A percentile compares a stretch with the other conserved stretches of the same genome.
These are phyloP conservation scores for Trebouxia sp. DNA, from an alignment of 139 green algal genomes.

Conservation along the genomic window DNA sequence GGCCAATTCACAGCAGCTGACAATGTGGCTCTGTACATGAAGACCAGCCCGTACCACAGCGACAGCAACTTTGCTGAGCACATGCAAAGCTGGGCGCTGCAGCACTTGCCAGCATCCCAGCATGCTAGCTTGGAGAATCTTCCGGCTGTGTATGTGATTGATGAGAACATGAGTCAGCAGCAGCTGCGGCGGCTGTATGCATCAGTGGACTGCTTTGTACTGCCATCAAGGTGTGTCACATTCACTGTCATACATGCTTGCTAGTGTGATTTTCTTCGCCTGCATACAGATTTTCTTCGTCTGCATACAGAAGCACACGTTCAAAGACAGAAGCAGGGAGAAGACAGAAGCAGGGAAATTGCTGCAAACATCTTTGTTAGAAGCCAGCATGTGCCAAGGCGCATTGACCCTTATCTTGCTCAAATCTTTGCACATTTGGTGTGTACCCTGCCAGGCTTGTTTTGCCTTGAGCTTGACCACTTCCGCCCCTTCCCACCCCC, in stretches of 20 bases:
- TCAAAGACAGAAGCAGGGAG: no score
- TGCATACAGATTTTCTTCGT: no score
- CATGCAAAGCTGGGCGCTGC: slow-evolving; percentile 36
- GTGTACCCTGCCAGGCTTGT: no score
- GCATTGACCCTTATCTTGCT: no score
- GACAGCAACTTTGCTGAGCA: slow-evolving; percentile 29
- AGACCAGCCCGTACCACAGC: slow-evolving; percentile 57
- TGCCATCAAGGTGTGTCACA: slow-evolving; percentile 49
- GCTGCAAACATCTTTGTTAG: not conserved
- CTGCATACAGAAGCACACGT: no score
- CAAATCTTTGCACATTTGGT: no score
- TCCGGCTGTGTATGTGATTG: slow-evolving; percentile 58
- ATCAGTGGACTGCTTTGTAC: slow-evolving; percentile 76
- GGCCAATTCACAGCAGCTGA: slow-evolving; percentile 50
- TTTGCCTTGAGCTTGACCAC: no score
- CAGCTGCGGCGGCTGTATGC: slow-evolving; percentile 56
- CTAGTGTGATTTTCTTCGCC: no score
- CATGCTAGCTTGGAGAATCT: not conserved
- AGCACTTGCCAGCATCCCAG: not conserved
- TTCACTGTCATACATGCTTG: no score
- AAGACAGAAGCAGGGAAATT: not conserved
- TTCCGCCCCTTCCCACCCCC: no score
- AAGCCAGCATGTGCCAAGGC: no score
- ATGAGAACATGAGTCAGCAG: slow-evolving; percentile 43
- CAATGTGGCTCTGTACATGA: slow-evolving; percentile 48